A percentile compares a stretch with the other conserved stretches of the same genome.
Conservation (phyloP, 2,329 filamentous ascomycete genomes). For the Colletotrichum tamarilloi region DNA sequence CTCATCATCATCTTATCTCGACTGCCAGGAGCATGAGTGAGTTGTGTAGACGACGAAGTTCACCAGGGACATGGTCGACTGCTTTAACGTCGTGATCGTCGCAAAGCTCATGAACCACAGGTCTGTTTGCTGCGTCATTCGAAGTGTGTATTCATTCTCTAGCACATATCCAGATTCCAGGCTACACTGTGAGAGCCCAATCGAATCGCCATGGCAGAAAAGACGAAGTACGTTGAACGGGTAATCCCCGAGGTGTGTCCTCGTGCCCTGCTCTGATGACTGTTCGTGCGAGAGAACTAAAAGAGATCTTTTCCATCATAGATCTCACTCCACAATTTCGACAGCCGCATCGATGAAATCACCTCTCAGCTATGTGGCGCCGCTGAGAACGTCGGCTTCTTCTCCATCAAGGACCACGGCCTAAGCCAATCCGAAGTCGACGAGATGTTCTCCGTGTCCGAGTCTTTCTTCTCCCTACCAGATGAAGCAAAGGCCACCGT, state of each 20-base stretch:
- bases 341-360: slow-evolving; percentile 63
- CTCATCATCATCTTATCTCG: neutral
- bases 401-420: slow-evolving; percentile 66
- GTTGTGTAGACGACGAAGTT: neutral
- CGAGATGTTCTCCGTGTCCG: slow-evolving; percentile 60
- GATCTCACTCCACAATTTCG: slow-evolving; percentile 66
- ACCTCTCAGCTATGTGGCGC: slow-evolving; percentile 62
- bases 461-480: slow-evolving; percentile 64
- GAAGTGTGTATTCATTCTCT: rapidly evolving
- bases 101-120: no score
- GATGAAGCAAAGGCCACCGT: slow-evolving; percentile 63
- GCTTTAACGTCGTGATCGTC: no score
- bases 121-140: no score
- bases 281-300: neutral
- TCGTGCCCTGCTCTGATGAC: neutral
- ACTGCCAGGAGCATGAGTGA: neutral
- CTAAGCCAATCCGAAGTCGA: slow-evolving; percentile 61
- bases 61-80: neutral
- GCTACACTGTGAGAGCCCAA: neutral
- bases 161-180: no score
- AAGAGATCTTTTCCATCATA: slow-evolving; percentile 53
- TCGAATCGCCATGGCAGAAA: neutral
- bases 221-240: slow-evolving; percentile 24
- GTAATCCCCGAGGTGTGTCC: slow-evolving; percentile 10
- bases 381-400: slow-evolving; percentile 71